Base-by-base conservation (phyloP, 768 basidiomycete species). In the Hericium erinaceus region DNA sequence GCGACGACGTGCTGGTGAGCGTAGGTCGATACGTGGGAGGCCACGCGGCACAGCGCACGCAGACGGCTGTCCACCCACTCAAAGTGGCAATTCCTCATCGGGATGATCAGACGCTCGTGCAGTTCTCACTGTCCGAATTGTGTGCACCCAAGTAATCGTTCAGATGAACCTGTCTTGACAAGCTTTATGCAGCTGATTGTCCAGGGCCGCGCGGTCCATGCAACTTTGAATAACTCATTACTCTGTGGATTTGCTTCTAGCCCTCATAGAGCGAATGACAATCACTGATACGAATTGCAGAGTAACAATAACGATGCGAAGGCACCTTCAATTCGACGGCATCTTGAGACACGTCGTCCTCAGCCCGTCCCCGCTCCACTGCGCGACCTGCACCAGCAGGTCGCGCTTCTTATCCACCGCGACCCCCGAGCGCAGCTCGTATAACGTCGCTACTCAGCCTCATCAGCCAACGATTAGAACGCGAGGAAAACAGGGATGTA, bases 351-450 rank as follows among this genome's bases (percentile, higher is more conserved):
- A 90, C 39, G 81, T 79, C 18, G 85, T 82, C 62, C 78, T 83
- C 64, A 92, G 68, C 0, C 90, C 91, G 68, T 93, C 90, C 3
- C 90, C 90, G 59, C 87, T 88, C 89, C 89, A 92, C 66, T 87
- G 87, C 13, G 89, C 84, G 0, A 89, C 88, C 59, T 90, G 84
- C 13, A 89, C 62, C 28, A 92, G 73, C 37, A 92, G 73, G 22
- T 82, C 80, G 46, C 83, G 81, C 68, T 92, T 93, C 70, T 87
- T 90, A 58, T 88, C 85, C 55, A 81, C 76, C 2, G 87, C 85
- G 1, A 80, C 79, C 1, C 82, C 75, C 2, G 89, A 88, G 26
- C 84, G 84, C 50, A 93, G 78, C 66, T 93, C 90, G 63, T 92
- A 92, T 26, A 93, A 70, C 1, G 91, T 92, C 1, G 90, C 90